These are phyloP conservation scores for Cydonia oblonga DNA, from an alignment of 331 rosid species.

Conservation along the genomic window DNA sequence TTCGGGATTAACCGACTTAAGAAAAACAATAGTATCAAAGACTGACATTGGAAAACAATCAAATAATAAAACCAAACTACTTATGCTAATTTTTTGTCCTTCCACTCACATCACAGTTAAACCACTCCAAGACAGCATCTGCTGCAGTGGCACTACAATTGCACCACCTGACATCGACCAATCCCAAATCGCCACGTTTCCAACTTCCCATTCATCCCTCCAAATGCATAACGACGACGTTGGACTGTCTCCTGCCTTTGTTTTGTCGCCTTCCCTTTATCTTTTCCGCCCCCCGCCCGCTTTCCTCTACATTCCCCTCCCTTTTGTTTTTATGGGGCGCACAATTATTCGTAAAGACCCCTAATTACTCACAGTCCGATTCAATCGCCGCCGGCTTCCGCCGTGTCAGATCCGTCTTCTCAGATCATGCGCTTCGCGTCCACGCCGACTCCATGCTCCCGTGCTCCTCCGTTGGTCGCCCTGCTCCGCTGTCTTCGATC, in stretches of 20 bases:
- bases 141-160: neutral
- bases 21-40: no score
- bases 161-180: neutral
- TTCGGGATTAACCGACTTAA: no score
- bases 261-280: constrained; percentile 1
- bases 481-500: constrained; percentile 17
- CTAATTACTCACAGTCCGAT: constrained; percentile 18
- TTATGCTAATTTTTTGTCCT: neutral
- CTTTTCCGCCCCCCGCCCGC: neutral
- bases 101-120: neutral
- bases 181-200: neutral
- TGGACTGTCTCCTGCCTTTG: neutral
- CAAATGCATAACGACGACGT: neutral
- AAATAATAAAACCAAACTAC: neutral
- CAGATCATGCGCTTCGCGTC: neutral
- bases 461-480: constrained; percentile 15
- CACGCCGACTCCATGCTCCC: neutral
- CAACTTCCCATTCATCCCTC: no score
- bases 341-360: neutral
- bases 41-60: no score
- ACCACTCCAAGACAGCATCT: neutral
- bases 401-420: neutral
- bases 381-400: constrained; percentile 16
- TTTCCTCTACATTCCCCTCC: neutral
- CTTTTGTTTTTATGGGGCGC: neutral